These are phyloP conservation scores for Aspergillus japonicus DNA, from an alignment of 2,329 filamentous ascomycete species.

Conservation along the genomic window DNA sequence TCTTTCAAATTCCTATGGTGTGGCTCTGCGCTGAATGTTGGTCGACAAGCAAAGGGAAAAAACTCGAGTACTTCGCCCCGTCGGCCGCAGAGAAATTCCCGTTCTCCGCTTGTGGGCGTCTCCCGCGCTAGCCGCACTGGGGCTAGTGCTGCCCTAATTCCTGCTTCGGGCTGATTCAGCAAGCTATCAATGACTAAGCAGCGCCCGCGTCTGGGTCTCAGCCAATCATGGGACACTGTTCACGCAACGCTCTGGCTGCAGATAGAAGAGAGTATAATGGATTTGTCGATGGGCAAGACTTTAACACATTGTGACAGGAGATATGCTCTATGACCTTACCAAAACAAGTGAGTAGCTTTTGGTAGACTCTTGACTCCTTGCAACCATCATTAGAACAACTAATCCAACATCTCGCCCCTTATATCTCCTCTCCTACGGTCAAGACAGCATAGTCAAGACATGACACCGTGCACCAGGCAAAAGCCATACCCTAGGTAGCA, in stretches of 20 bases:
- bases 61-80: conserved; percentile 9
- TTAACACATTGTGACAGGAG: too few species aligned
- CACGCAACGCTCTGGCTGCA: too few species aligned
- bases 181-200: neutral
- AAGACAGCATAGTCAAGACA: neutral
- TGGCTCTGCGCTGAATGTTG: conserved; percentile 54
- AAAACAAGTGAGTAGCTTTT: too few species aligned
- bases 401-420: too few species aligned
- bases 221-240: neutral
- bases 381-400: too few species aligned
- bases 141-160: conserved; percentile 27
- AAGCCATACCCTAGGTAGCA: neutral
- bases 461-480: too few species aligned
- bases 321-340: too few species aligned
- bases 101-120: conserved; percentile 43
- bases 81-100: conserved; percentile 28
- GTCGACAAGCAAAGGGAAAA: conserved; percentile 28
- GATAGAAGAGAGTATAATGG: too few species aligned
- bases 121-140: conserved; percentile 23
- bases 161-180: neutral
- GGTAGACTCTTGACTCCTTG: too few species aligned
- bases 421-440: neutral
- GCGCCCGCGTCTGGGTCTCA: neutral
- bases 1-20: conserved; percentile 67
- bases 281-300: too few species aligned